phyloP scores from a whole-genome alignment of 1,139 yeast genomes.

The Pichia sp. region DNA sequence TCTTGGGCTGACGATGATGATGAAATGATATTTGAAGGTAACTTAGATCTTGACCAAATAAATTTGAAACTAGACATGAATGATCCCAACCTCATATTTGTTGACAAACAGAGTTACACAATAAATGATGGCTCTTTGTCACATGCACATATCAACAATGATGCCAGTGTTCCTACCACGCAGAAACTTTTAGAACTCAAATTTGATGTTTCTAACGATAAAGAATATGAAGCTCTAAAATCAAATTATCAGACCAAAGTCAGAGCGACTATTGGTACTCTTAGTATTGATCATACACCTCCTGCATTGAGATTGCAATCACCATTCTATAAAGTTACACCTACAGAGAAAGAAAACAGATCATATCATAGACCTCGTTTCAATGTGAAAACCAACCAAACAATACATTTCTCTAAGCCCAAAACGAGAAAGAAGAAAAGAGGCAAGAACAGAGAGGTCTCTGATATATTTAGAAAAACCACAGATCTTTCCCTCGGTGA shows the following conservation, averaged over 20 bases:
- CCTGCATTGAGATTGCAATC: constrained; percentile 86
- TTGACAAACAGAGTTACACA: constrained; percentile 37
- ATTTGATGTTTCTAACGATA: constrained; percentile 85
- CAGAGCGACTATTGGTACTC: constrained; percentile 87
- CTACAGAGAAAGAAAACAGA: constrained; percentile 67
- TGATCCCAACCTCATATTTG: constrained; percentile 73
- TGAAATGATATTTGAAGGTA: constrained; percentile 76
- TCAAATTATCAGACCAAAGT: constrained; percentile 88
- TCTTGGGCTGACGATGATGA: constrained; percentile 55
- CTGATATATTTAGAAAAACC: constrained; percentile 66
- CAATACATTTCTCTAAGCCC: constrained; percentile 68
- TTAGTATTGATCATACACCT: constrained; percentile 85
- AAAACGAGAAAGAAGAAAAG: constrained; percentile 83
- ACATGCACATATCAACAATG: constrained; percentile 18
- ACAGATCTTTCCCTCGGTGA: constrained; percentile 83
- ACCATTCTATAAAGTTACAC: constrained; percentile 82
- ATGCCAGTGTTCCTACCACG: constrained; percentile 44
- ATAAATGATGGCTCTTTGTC: neutral
- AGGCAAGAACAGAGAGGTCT: constrained; percentile 79
- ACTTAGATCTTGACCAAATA: constrained; percentile 39
- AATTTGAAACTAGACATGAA: constrained; percentile 72
- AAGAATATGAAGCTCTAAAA: constrained; percentile 75
- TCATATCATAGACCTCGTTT: constrained; percentile 79
- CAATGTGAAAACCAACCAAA: constrained; percentile 71
- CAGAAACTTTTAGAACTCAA: constrained; percentile 49